Evolutionary conservation across 2,329 filamentous ascomycete genomes (phyloP), one percentile per base, ranked within the genome.

Genomic region (Cladosporium sp.): DNA sequence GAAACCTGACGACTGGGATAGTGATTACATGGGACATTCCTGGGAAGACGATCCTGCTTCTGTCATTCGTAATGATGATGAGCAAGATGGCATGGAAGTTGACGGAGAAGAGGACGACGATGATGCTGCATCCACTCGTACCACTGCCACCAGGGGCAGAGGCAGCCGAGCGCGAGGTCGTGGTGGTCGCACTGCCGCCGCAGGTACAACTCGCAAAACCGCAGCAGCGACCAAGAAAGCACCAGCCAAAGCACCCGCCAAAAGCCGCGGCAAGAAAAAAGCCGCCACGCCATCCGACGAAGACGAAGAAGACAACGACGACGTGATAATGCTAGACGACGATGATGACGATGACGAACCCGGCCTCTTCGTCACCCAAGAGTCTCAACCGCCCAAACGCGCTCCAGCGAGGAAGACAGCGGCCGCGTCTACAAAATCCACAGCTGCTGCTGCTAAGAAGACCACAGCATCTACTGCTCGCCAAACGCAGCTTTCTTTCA

Each of bases 21-120:
- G 82, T n/a, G 92, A 97, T 57, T 72, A 91, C 20, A 85, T 95
- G 43, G 93, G 91, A 0, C 35, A 36, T 15, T 77, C 78, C 43
- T 97, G 92, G 91, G 85, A 85, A 53, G 86, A 93, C 41, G 82
- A 89, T 52, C 81, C 86, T 0, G 84, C 80, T 7, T 87, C 84
- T 1, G 67, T 83, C 4, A 75, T 83, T 38, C 70, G 70, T 51
- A 72, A 72, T 2, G 74, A 78, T 3, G 61, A 64, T 9, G 63
- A 73, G 16, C 70, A 78, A 53, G 71, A 76, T 40, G 77, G 73
- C 13, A 73, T 72, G 12, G 68, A 71, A 36, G 71, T 70, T 30
- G 73, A 66, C 4, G 69, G 69, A 13, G 65, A 69, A 3, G 63
- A 62, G 9, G 55, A 58, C 16, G 53, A 57, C 38, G 61, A 60